These are phyloP conservation scores for Phlebiopsis flavidoalba DNA, from an alignment of 768 basidiomycete species.

Conservation along the genomic window DNA sequence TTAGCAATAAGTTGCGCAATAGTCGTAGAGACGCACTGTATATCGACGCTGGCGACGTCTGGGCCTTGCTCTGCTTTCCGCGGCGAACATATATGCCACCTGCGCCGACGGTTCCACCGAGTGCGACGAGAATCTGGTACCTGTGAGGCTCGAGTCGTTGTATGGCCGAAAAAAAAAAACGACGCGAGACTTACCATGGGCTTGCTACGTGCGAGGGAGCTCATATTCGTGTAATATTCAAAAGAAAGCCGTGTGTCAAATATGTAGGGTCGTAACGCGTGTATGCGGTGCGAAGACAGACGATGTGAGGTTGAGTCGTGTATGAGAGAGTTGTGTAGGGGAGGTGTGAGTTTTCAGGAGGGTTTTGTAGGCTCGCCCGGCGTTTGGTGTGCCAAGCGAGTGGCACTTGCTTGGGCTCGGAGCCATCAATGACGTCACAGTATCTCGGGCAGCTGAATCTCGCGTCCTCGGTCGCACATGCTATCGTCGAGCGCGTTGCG, in stretches of 20 bases:
- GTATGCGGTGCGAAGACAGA: background rate
- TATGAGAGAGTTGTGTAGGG: background rate
- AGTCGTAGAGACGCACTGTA: constrained; percentile 7
- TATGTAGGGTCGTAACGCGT: background rate
- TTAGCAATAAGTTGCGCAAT: background rate
- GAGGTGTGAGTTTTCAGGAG: background rate
- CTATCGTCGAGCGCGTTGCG: too few relatives aligned
- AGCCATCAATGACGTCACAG: constrained; percentile 1
- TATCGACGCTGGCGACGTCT: constrained; percentile 10
- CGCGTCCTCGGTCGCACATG: too few relatives aligned
- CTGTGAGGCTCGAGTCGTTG: background rate
- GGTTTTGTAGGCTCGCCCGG: background rate
- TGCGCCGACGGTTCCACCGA: constrained; percentile 8
- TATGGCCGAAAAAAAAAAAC: too few relatives aligned
- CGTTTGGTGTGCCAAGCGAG: background rate
- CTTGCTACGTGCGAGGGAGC: constrained; percentile 12
- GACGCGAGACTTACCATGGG: background rate
- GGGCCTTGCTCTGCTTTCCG: constrained; percentile 7
- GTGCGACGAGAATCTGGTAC: constrained; percentile 3
- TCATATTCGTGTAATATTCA: constrained; percentile 1
- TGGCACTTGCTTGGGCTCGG: background rate
- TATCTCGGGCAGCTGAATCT: background rate
- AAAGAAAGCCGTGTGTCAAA: background rate
- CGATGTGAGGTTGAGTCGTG: background rate
- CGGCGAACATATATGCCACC: constrained; percentile 12